Base-by-base conservation (phyloP, 2,329 filamentous ascomycete species). In the Triangularia verruculosa region DNA sequence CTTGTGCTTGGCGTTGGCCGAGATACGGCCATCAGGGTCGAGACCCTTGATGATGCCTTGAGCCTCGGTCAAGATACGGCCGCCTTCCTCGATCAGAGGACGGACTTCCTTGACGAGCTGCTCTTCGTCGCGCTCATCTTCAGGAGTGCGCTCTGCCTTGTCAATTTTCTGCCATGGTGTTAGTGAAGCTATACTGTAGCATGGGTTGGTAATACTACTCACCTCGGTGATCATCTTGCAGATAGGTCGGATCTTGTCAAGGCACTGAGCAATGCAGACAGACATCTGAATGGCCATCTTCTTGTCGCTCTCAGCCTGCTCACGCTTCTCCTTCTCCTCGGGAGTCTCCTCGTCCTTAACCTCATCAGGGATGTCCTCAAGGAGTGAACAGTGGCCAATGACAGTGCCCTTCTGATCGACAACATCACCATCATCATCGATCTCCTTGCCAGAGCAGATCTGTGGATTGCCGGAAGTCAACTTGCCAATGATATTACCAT, bases 81-180 rank as follows among this genome's bases (percentile, higher is more conserved):
- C 86, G 56, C 89, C 93, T 76, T 97, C 90, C 75, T 97, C 93
- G 72, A 97, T 92, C 13, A 97, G 83, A 0, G 93, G 93, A 77
- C 89, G 91, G 71, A 97, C 92, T 63, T 93, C 85, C 74, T 91
- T 87, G 72, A 97, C 93, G 4, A 97, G 86, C 70, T 91, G 85
- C 72, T 97, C 92, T 75, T 97, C 93, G 72, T 97, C 92, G 24
- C 94, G 88, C 70, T 97, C 92, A 4, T 96, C 91, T 77, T 92
- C 90, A 52, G 90, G 89, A 27, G 89, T 91, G 68, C 87, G 86
- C 76, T 97, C 91, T 27, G 91, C 92, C 61, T 82, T 83, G 70
- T 96, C 91, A 71, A 96, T 90, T 78, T 89, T 84, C 86, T 91
- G n/a, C n/a, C 68, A 53, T 28, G 20, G 32, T 34, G 56, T 63